Conservation (phyloP, 306 rosid species). For the Argentina anserina region DNA sequence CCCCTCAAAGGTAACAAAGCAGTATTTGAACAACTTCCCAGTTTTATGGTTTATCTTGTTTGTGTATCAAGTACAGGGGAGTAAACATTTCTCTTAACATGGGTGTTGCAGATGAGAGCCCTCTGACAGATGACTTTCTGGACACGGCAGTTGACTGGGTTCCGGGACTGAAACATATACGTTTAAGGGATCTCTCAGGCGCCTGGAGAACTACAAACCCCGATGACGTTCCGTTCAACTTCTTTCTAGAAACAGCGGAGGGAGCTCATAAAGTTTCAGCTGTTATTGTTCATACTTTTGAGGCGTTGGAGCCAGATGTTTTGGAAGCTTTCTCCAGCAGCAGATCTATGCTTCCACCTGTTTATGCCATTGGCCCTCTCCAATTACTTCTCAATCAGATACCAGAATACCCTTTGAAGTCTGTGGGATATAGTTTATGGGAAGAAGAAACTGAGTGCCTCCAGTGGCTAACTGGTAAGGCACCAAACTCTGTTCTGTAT, state of each 20-base stretch:
- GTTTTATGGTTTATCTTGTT: background rate
- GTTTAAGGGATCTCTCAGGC: constrained; percentile 1
- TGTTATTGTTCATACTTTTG: constrained; percentile 10
- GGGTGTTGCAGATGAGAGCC: constrained; percentile 13
- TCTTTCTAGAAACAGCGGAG: background rate
- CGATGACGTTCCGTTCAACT: background rate
- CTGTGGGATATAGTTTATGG: constrained; percentile 14
- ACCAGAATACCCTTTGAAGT: background rate
- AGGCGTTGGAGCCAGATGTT: background rate
- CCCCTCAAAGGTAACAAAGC: background rate
- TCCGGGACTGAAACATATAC: constrained; percentile 4
- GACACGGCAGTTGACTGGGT: constrained; percentile 14
- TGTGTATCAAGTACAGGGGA: background rate
- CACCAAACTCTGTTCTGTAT: constrained; percentile 10
- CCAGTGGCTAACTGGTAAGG: constrained; percentile 7
- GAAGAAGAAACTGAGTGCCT: constrained; percentile 24
- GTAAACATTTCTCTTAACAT: background rate
- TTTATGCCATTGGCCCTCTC: constrained; percentile 16
- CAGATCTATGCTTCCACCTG: constrained; percentile 1
- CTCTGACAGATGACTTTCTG: background rate
- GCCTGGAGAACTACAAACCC: background rate
- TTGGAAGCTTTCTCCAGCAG: constrained; percentile 1
- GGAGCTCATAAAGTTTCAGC: constrained; percentile 1
- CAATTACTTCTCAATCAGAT: constrained; percentile 7
- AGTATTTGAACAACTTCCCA: background rate